Evolutionary conservation across 164 flowering plant genomes (phyloP).

Genomic region (Berberis vulgaris): DNA sequence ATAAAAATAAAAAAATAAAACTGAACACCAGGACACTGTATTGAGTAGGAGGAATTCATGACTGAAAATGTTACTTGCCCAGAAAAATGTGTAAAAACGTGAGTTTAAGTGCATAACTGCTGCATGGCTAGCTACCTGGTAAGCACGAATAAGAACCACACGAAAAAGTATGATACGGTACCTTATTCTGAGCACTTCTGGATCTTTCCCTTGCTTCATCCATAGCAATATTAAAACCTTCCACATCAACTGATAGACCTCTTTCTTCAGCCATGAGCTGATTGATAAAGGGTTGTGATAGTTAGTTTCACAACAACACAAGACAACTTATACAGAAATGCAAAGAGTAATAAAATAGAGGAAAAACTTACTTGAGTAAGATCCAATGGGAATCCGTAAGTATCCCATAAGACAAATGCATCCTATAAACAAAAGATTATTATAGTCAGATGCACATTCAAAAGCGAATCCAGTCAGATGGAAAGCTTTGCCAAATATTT

Average conservation of each 20-base stretch:
- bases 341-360: neutral
- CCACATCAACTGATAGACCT: slow-evolving; percentile 67
- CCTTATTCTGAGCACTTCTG: slow-evolving; percentile 80
- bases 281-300: neutral
- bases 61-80: too few species aligned
- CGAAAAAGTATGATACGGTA: slow-evolving; percentile 3
- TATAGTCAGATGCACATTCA: neutral
- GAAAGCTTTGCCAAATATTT: neutral
- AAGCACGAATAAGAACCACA: too few species aligned
- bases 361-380: slow-evolving; percentile 75
- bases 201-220: slow-evolving; percentile 90
- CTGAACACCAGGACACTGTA: too few species aligned
- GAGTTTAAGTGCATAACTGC: too few species aligned
- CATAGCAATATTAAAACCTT: slow-evolving; percentile 74
- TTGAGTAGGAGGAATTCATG: too few species aligned
- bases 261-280: slow-evolving; percentile 99
- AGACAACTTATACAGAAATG: neutral
- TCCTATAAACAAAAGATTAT: slow-evolving; percentile 49
- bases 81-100: too few species aligned
- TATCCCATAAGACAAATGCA: slow-evolving; percentile 97
- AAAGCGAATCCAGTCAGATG: neutral
- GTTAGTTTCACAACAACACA: neutral
- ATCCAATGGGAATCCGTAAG: slow-evolving; percentile 96
- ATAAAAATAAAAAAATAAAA: too few species aligned
- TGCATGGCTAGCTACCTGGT: too few species aligned